These are phyloP conservation scores for Podospora fimiseda DNA, from an alignment of 495 filamentous ascomycete genomes.

Conservation along the genomic window DNA sequence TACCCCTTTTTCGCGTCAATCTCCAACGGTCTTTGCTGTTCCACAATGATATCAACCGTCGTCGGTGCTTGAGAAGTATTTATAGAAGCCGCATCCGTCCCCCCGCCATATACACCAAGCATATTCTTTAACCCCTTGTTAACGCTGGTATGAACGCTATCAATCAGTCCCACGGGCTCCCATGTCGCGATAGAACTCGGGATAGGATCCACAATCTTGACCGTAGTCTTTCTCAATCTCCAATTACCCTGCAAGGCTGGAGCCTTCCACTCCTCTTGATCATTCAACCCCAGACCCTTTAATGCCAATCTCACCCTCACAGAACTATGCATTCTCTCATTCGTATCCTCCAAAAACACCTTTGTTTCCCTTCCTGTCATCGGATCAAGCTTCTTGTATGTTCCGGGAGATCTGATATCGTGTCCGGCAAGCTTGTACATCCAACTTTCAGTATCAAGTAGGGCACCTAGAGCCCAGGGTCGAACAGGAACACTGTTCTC, in stretches of 20 bases:
- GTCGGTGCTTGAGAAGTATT: not conserved
- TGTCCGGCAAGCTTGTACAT: constrained; percentile 49
- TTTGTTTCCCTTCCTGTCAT: constrained; percentile 34
- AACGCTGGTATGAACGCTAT: not conserved
- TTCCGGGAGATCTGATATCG: constrained; percentile 49
- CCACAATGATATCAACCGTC: constrained; percentile 3
- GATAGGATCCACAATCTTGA: constrained; percentile 30
- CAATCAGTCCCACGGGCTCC: constrained; percentile 16
- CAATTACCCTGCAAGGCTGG: constrained; percentile 43
- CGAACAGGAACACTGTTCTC: constrained; percentile 44
- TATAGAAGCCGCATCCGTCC: not conserved
- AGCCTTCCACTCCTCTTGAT: constrained; percentile 47
- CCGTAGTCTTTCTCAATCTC: constrained; percentile 26
- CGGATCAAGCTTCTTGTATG: constrained; percentile 51
- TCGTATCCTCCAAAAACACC: constrained; percentile 49
- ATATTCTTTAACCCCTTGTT: not conserved
- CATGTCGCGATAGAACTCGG: constrained; percentile 27
- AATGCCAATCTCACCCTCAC: constrained; percentile 50
- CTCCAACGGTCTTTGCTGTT: constrained; percentile 13
- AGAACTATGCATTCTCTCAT: constrained; percentile 59
- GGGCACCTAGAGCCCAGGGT: constrained; percentile 54
- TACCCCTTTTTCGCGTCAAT: constrained; percentile 8
- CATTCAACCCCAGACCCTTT: constrained; percentile 52
- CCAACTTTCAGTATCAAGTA: constrained; percentile 41
- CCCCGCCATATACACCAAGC: not conserved